Base-by-base conservation (phyloP, 768 basidiomycete genomes). In the Pleurotus eryngii region DNA sequence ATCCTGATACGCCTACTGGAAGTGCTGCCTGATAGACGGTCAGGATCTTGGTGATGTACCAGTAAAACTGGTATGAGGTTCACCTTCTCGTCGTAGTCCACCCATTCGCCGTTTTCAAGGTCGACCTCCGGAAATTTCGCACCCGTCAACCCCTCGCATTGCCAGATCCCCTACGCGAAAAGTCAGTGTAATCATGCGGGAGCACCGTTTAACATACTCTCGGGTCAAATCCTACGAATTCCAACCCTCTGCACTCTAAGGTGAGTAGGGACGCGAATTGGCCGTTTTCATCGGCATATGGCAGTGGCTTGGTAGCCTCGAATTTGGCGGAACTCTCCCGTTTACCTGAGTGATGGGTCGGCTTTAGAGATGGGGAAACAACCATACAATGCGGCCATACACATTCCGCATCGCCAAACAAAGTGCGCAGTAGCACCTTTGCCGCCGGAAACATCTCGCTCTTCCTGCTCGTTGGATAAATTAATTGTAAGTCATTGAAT, bases 11-110 rank as follows among this genome's bases (percentile, higher is more conserved):
- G 8, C 85, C 79, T 14, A 94, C 90, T 3, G 90, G 86, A 14
- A 80, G 68, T 17, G 75, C 74, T 12, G 79, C 77, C 90, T 88
- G 58, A 24, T 5, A 46, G 39, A 30, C 15, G 20, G 15, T 26
- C 53, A 51, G 51, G 30, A 35, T 9, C 30, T 11, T 35, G 30
- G 9, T 35, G 9, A 35, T 35, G 30, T 35, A 35, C 46, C 49
- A 46, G 9, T 24, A 58, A 60, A 60, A 50, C 59, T 56, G 54
- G 46, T 49, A 38, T 63, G 9, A 24, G 18, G 37, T 72, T 45
- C 59, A 87, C 93, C 81, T 94, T 92, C 69, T 96, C 93, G 62
- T 96, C 93, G 62, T 96, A 96, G 64, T 95, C 93, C 11, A 77
- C 82, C 94, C 94, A 96, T 67, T 86, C 84, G 3, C 77, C 81